Evolutionary conservation across 306 rosid species (phyloP).

Genomic region (Corylus heterophylla): DNA sequence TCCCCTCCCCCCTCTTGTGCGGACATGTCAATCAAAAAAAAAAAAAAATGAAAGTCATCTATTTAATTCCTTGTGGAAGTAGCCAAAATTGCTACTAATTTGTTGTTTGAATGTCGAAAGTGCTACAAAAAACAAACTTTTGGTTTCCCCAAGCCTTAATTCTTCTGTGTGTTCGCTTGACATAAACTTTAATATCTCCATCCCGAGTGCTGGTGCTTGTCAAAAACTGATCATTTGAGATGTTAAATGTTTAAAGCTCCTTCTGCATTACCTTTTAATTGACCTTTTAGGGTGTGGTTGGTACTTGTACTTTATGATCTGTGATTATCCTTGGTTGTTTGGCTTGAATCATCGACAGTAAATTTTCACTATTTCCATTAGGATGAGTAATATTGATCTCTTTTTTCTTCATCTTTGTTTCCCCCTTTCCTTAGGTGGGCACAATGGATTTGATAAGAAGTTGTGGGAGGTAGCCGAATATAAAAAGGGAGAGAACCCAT

Average conservation of each 20-base stretch:
- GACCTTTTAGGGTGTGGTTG: neutral
- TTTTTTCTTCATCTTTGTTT: neutral
- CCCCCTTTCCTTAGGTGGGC: slow-evolving; percentile 61
- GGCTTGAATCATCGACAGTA: neutral
- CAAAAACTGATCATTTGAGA: neutral
- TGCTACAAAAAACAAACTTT: neutral
- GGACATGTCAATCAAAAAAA: no score
- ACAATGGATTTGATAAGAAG: slow-evolving; percentile 80
- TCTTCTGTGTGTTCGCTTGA: neutral
- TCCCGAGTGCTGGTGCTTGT: neutral
- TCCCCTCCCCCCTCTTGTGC: no score
- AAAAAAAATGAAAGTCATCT: neutral
- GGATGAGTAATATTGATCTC: neutral
- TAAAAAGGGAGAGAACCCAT: slow-evolving; percentile 62
- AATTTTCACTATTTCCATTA: neutral
- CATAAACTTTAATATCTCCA: neutral
- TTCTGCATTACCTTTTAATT: neutral
- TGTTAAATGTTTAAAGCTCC: neutral
- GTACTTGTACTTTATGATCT: neutral
- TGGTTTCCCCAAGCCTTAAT: neutral
- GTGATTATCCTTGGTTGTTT: neutral
- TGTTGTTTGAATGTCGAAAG: neutral
- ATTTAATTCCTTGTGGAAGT: neutral
- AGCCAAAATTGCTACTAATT: neutral
- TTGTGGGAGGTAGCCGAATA: slow-evolving; percentile 77